phyloP scores from a whole-genome alignment of 495 filamentous ascomycete species.

The Penicillium silybi region DNA sequence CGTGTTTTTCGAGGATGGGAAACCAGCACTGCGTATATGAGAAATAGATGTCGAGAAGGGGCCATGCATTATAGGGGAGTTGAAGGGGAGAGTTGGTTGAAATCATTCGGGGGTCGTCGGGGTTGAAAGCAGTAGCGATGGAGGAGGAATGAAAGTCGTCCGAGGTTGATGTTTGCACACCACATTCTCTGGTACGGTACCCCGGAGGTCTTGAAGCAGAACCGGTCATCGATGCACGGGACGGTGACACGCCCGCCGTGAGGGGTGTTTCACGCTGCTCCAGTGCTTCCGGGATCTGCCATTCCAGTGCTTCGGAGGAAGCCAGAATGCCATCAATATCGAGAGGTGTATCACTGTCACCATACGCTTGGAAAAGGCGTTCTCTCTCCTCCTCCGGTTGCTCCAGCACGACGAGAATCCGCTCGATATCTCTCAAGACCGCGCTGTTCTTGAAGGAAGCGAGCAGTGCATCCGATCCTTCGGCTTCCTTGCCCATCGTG shows the following conservation, averaged over 20 bases:
- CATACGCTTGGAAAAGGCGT: constrained; percentile 16
- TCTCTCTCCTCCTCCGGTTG: constrained; percentile 37
- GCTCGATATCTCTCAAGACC: constrained; percentile 50
- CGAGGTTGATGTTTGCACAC: constrained; percentile 20
- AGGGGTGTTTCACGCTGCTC: constrained; percentile 20
- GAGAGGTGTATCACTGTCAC: constrained; percentile 31
- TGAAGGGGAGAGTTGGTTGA: constrained; percentile 19
- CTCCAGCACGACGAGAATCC: constrained; percentile 44
- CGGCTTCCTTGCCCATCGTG: constrained; percentile 43
- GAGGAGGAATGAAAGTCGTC: constrained; percentile 5
- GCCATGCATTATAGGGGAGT: constrained; percentile 45
- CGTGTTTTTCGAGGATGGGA: constrained; percentile 68
- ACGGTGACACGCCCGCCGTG: constrained; percentile 25
- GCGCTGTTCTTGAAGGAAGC: constrained; percentile 53
- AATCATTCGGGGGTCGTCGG: constrained; percentile 10
- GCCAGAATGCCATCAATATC: constrained; percentile 34
- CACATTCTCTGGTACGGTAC: constrained; percentile 24
- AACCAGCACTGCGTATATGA: constrained; percentile 73
- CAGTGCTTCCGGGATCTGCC: constrained; percentile 34
- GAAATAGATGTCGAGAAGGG: constrained; percentile 69
- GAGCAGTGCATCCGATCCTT: constrained; percentile 43
- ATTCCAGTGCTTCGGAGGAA: constrained; percentile 35
- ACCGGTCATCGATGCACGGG: constrained; percentile 23
- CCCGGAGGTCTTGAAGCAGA: constrained; percentile 10
- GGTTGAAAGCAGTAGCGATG: constrained; percentile 1